Evolutionary conservation across 495 filamentous ascomycete species (phyloP), one percentile per base, ranked within the genome.

Genomic region (Bombardia bombarda): DNA sequence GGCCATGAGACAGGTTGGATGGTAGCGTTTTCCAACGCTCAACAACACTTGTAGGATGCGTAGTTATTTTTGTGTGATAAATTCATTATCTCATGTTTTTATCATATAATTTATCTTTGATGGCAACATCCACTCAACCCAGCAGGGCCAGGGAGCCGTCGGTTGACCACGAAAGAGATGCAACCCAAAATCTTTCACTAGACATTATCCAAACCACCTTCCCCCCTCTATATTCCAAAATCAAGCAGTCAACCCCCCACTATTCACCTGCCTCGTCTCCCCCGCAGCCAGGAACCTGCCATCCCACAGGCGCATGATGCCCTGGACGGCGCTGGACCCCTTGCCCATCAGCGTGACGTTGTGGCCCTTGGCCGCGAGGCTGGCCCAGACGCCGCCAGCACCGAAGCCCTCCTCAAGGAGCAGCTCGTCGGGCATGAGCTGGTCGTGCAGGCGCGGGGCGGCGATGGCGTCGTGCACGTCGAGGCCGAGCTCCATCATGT

Each of bases 381-480:
- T 84, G 7, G 70, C 75, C 9, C 80, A 78, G 0, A 85, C 84
- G 7, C 52, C 55, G 43, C 84, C 79, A 43, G 88, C 75, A n/a
- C n/a, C n/a, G 44, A 78, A 90, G 1, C 64, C 65, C 25, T 80
- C 80, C 55, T 96, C 90, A 19, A 94, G 85, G 3, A 48, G 60
- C 7, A 81, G 72, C 40, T 74, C 60, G 33, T 84, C 79, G 0
- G 90, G 90, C 30, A 82, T 58, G 4, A 96, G 62, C 62, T 96
- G 90, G 52, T 96, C 86, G 58, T 96, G 90, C 14, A 92, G 51
- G 0, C 89, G 65, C 2, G 87, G 84, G 28, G 66, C 52, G 0
- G 77, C 76, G 16, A 95, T 67, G 0, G 85, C 80, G 30, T 83
- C 69, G 4, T 66, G 53, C 32, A 80, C 62, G 1, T 66, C 74